Percentiles rank a stretch among this genome's conserved stretches.
phyloP scores from a whole-genome alignment of 495 filamentous ascomycete species.

The Xylaria intraflava region DNA sequence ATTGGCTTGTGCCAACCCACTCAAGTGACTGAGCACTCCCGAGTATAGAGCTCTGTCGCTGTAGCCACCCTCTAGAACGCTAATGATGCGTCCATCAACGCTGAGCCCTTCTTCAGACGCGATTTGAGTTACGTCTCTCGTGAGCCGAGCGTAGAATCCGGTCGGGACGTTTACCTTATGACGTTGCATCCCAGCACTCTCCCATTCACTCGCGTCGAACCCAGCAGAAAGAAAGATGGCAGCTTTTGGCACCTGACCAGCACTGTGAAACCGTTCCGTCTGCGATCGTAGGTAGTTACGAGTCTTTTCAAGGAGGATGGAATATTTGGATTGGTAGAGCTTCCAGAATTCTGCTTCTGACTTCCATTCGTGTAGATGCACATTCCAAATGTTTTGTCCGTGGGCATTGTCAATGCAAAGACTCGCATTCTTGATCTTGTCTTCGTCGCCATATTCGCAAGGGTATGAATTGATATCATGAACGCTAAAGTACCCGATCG shows the following conservation, averaged over 20 bases:
- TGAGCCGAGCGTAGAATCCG: slow-evolving; percentile 89
- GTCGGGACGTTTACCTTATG: slow-evolving; percentile 94
- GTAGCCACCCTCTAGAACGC: slow-evolving; percentile 92
- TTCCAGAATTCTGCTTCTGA: slow-evolving; percentile 79
- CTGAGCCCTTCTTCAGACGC: slow-evolving; percentile 72
- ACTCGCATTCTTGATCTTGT: slow-evolving; percentile 86
- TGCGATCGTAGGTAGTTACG: slow-evolving; percentile 65
- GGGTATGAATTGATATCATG: slow-evolving; percentile 98
- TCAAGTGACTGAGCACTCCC: slow-evolving; percentile 81
- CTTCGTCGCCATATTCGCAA: slow-evolving; percentile 80
- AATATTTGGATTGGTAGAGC: slow-evolving; percentile 72
- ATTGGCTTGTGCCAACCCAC: slow-evolving; percentile 59
- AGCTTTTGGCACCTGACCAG: slow-evolving; percentile 56
- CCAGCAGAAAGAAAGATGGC: slow-evolving; percentile 93
- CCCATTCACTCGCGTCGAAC: slow-evolving; percentile 95
- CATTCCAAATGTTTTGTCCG: slow-evolving; percentile 88
- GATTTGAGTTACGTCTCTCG: slow-evolving; percentile 71
- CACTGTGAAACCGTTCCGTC: slow-evolving; percentile 51
- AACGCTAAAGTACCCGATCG: slow-evolving; percentile 90
- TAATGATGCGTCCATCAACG: slow-evolving; percentile 79
- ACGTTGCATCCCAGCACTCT: slow-evolving; percentile 84
- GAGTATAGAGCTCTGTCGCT: slow-evolving; percentile 83
- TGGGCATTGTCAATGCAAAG: slow-evolving; percentile 89
- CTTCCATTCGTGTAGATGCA: slow-evolving; percentile 87
- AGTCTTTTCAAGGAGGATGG: slow-evolving; percentile 68